Conservation (phyloP, 371 early-diverging fungal species). For the Mucor circinelloides region DNA sequence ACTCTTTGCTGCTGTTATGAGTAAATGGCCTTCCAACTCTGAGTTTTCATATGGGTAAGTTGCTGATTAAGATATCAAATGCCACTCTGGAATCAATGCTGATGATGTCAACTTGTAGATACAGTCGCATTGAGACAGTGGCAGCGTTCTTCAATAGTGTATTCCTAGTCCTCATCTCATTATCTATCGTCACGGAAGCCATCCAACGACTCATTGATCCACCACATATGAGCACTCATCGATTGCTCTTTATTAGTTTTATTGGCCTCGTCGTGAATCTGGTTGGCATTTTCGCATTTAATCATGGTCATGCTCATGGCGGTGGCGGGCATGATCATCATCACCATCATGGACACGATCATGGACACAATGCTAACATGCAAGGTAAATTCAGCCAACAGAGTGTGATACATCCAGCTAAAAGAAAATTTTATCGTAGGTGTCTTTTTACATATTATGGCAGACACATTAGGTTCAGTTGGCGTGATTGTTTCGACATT, state of each 20-base stretch:
- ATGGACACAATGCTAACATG: conserved; percentile 70
- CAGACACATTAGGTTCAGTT: conserved; percentile 94
- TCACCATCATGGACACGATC: conserved; percentile 48
- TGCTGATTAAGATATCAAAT: neutral
- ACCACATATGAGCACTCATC: conserved; percentile 85
- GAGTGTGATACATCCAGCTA: neutral
- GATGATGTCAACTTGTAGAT: conserved; percentile 49
- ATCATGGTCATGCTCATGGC: conserved; percentile 79
- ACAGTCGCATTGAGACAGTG: conserved; percentile 87
- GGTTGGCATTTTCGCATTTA: conserved; percentile 92
- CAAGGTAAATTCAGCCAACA: conserved; percentile 46
- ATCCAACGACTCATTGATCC: conserved; percentile 85
- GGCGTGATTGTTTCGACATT: conserved; percentile 93
- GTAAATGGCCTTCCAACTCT: conserved; percentile 85
- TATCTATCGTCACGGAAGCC: conserved; percentile 90
- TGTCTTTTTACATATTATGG: conserved; percentile 91
- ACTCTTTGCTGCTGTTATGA: conserved; percentile 86
- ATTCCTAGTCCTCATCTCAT: conserved; percentile 84
- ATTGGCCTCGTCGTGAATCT: conserved; percentile 91
- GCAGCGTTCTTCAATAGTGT: conserved; percentile 93
- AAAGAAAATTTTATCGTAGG: conserved; percentile 44
- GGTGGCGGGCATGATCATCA: conserved; percentile 64
- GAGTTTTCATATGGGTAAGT: conserved; percentile 78
- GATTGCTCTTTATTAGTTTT: conserved; percentile 83
- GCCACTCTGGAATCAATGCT: neutral